Conservation (phyloP, 345 rosid genomes). For the Linum trigynum region DNA sequence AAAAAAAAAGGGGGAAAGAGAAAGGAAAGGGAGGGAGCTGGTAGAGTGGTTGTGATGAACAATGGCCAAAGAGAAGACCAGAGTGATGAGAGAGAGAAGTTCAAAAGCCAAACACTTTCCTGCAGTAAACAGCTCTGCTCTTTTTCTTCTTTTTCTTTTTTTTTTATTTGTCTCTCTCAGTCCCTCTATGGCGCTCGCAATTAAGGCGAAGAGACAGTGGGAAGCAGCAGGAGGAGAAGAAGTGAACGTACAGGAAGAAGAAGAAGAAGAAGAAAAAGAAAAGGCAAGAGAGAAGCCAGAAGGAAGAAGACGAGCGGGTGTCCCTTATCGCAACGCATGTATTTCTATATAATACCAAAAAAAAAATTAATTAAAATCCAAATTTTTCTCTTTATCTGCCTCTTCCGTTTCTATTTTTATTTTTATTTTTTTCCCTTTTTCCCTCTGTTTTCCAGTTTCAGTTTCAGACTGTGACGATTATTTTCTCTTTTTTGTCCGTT, state of each 20-base stretch:
- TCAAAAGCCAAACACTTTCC: slow-evolving; percentile 15
- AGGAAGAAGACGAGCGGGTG: no score
- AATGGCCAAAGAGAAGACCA: no score
- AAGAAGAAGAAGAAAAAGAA: slow-evolving; percentile 17
- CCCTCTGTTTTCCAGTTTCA: no score
- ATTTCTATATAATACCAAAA: no score
- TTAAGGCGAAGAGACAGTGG: slow-evolving; percentile 9
- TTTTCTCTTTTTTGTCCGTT: no score
- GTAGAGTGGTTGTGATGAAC: no score
- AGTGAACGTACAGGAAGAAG: slow-evolving; percentile 15
- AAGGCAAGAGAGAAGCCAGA: no score
- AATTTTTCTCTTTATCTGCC: not conserved
- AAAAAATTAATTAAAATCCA: no score
- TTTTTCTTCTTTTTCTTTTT: not conserved
- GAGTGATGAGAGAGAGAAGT: not conserved
- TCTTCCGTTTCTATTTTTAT: not conserved
- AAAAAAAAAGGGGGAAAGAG: not conserved
- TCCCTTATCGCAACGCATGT: no score
- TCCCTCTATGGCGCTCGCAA: not conserved
- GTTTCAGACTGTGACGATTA: no score
- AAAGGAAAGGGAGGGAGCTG: not conserved
- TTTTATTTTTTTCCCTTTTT: no score
- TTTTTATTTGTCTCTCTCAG: slow-evolving; percentile 5
- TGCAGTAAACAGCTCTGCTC: slow-evolving; percentile 9
- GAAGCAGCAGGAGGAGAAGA: not conserved